phyloP scores from a whole-genome alignment of 805 yeast genomes.

The Wickerhamomyces pijperi region DNA sequence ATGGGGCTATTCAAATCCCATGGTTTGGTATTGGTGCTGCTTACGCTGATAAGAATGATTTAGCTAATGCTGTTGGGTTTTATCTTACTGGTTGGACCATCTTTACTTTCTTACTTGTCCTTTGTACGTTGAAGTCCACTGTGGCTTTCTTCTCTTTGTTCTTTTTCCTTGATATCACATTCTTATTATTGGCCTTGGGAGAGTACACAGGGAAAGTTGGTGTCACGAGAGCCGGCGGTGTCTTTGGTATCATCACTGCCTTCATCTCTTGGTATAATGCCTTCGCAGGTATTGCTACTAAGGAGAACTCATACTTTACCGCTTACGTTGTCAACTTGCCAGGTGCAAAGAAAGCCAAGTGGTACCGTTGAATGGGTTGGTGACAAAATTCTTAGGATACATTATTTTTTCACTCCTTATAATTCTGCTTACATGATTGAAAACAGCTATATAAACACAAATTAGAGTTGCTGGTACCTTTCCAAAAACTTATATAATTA shows the following conservation, averaged over 20 bases:
- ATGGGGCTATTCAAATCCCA: conserved; percentile 44
- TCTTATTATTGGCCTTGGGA: conserved; percentile 41
- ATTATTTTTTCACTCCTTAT: too few species aligned
- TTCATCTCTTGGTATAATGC: conserved; percentile 52
- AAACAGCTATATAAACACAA: too few species aligned
- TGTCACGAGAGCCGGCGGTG: conserved; percentile 43
- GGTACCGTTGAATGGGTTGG: too few species aligned
- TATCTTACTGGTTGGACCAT: conserved; percentile 52
- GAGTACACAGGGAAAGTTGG: conserved; percentile 32
- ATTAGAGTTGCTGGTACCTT: too few species aligned
- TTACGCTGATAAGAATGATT: conserved; percentile 28
- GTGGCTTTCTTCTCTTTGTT: conserved; percentile 50
- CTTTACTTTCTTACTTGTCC: conserved; percentile 41
- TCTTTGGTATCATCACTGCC: conserved; percentile 41
- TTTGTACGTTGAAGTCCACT: conserved; percentile 54
- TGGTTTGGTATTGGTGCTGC: conserved; percentile 52
- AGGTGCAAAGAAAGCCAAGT: conserved; percentile 9
- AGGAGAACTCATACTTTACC: conserved; percentile 35
- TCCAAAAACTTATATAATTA: too few species aligned
- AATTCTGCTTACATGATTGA: too few species aligned
- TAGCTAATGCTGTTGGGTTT: conserved; percentile 45
- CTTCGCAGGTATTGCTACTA: conserved; percentile 48
- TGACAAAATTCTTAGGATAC: too few species aligned
- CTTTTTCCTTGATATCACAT: conserved; percentile 41
- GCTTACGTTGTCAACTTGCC: conserved; percentile 24